These are phyloP conservation scores for Chalciporus piperatoides DNA, from an alignment of 1,284 basidiomycete genomes.

Conservation along the genomic window DNA sequence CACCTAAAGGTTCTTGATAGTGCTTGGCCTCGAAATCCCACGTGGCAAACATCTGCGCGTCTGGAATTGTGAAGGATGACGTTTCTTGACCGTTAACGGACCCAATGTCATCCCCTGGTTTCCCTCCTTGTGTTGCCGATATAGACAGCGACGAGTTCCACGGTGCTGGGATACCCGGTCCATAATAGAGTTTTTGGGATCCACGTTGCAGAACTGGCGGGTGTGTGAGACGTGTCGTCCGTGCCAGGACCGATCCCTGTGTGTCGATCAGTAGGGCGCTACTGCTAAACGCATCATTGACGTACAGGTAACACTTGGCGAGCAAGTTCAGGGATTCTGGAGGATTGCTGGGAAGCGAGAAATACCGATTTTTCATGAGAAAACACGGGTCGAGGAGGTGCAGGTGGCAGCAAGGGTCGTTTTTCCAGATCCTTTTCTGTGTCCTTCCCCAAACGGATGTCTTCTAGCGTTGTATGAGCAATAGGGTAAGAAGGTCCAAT, in stretches of 20 bases:
- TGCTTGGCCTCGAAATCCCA: constrained; percentile 73
- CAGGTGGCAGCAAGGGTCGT: constrained; percentile 49
- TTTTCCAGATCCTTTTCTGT: constrained; percentile 36
- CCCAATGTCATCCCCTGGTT: constrained; percentile 25
- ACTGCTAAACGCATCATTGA: constrained; percentile 7
- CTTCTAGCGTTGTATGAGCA: constrained; percentile 22
- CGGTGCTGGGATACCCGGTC: constrained; percentile 55
- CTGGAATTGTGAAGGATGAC: constrained; percentile 47
- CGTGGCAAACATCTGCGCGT: constrained; percentile 67
- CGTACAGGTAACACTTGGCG: constrained; percentile 60
- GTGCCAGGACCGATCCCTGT: constrained; percentile 44
- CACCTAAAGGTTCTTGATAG: constrained; percentile 47
- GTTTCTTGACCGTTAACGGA: constrained; percentile 34
- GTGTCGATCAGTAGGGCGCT: neutral
- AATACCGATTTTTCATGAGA: constrained; percentile 40
- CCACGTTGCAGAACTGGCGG: constrained; percentile 58
- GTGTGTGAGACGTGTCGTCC: constrained; percentile 61
- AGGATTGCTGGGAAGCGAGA: constrained; percentile 31
- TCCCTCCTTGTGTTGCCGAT: constrained; percentile 25
- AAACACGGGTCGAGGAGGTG: constrained; percentile 50
- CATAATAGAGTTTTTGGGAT: constrained; percentile 58
- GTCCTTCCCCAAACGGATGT: constrained; percentile 25
- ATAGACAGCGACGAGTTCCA: constrained; percentile 53
- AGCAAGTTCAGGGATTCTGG: constrained; percentile 57
- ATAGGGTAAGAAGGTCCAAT: constrained; percentile 32